Percentiles rank a stretch among this genome's conserved stretches.
These are phyloP conservation scores for Erigeron canadensis DNA, from an alignment of 129 eudicot genomes.

Conservation along the genomic window DNA sequence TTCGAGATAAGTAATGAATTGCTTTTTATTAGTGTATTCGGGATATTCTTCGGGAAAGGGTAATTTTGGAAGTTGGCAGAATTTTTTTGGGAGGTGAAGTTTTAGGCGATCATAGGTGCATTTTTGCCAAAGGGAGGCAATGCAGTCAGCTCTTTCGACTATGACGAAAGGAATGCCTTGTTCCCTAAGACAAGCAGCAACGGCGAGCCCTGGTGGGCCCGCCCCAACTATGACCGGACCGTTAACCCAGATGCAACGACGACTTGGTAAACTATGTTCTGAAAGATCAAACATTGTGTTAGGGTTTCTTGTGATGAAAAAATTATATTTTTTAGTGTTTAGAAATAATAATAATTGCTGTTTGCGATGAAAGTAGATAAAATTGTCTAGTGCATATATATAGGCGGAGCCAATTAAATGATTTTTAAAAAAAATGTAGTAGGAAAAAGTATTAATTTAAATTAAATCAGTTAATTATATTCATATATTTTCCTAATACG, in stretches of 20 bases:
- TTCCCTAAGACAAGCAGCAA: slow-evolving; percentile 71
- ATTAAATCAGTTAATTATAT: too few relatives aligned
- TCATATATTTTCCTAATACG: too few relatives aligned
- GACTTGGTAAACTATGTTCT: slow-evolving; percentile 30
- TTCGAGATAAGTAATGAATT: slow-evolving; percentile 76
- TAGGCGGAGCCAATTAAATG: too few relatives aligned
- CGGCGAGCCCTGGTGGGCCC: slow-evolving; percentile 88
- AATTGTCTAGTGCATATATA: too few relatives aligned
- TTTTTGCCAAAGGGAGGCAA: slow-evolving; percentile 92
- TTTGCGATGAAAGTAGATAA: too few relatives aligned
- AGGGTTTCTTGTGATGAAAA: slow-evolving; percentile 1
- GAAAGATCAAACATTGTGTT: slow-evolving; percentile 44
- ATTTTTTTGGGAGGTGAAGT: slow-evolving; percentile 85
- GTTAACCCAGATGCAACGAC: slow-evolving; percentile 76
- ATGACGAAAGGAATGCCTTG: slow-evolving; percentile 73
- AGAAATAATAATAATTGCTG: too few relatives aligned
- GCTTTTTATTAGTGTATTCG: slow-evolving; percentile 72
- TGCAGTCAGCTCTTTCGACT: slow-evolving; percentile 76
- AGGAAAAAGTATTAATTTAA: too few relatives aligned
- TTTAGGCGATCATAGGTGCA: slow-evolving; percentile 78
- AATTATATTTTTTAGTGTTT: background rate
- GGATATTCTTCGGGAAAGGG: slow-evolving; percentile 85
- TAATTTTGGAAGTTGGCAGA: slow-evolving; percentile 78
- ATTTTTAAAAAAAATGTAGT: too few relatives aligned
- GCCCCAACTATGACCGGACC: slow-evolving; percentile 93